Evolutionary conservation across 176 grass and related monocot genomes (phyloP).

Genomic region (Aechmea fasciata): DNA sequence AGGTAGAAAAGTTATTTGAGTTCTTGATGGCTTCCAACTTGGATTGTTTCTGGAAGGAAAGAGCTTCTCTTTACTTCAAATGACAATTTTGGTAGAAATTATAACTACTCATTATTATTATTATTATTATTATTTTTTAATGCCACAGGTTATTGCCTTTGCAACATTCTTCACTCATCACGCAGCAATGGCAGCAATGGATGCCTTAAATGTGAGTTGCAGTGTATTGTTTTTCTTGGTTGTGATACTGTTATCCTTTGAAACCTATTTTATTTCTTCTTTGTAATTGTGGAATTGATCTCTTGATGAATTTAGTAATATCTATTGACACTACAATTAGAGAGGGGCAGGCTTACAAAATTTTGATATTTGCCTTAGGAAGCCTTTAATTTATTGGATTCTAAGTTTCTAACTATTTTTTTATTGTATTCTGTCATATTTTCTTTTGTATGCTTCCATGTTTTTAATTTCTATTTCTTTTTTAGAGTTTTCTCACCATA

Average conservation of each 20-base stretch:
- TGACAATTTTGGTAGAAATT: background rate
- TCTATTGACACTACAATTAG: no score
- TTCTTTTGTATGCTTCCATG: no score
- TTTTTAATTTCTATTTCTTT: no score
- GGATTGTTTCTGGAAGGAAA: background rate
- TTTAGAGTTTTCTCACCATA: no score
- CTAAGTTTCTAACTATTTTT: no score
- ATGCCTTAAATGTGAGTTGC: constrained; percentile 60
- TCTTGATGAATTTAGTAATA: no score
- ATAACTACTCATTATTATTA: constrained; percentile 11
- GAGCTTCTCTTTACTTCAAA: no score
- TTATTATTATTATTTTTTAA: constrained; percentile 23
- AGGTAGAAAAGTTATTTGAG: no score
- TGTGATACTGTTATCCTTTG: background rate
- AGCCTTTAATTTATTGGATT: no score
- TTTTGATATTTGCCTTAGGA: no score
- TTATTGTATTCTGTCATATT: no score
- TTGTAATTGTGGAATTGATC: background rate
- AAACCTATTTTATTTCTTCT: constrained; percentile 2
- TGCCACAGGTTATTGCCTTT: constrained; percentile 71
- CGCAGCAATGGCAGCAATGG: constrained; percentile 58
- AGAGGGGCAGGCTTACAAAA: no score
- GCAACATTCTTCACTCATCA: constrained; percentile 87
- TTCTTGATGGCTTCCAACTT: background rate
- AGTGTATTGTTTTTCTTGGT: background rate